phyloP scores from a whole-genome alignment of 2,329 filamentous ascomycete genomes.

The Calonectria montana region DNA sequence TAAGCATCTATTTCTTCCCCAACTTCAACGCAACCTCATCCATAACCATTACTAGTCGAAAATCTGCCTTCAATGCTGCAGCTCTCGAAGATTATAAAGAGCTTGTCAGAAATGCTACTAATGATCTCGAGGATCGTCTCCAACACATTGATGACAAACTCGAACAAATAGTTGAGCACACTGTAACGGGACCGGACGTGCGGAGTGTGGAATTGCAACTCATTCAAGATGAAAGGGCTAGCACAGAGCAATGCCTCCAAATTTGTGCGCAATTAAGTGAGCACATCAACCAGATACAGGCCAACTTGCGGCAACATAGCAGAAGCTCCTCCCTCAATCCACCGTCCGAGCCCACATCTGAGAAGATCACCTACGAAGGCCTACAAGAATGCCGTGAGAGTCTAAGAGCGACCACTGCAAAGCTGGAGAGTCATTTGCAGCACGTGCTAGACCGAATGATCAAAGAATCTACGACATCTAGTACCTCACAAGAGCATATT shows the following conservation, averaged over 20 bases:
- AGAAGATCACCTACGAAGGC: conserved; percentile 17
- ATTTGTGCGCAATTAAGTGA: conserved; percentile 33
- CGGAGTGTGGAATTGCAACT: conserved; percentile 16
- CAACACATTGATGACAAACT: conserved; percentile 27
- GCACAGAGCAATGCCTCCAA: conserved; percentile 35
- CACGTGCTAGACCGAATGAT: not conserved
- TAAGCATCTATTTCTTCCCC: conserved; percentile 17
- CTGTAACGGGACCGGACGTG: not conserved
- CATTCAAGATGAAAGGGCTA: conserved; percentile 30
- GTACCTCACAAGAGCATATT: not conserved
- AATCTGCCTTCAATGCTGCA: conserved; percentile 19
- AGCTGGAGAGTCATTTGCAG: not conserved
- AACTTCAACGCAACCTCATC: not conserved
- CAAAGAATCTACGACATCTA: not conserved
- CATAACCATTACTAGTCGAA: conserved; percentile 4
- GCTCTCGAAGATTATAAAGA: conserved; percentile 21
- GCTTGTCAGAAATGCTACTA: conserved; percentile 21
- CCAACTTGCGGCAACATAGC: not conserved
- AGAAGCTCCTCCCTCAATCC: not conserved
- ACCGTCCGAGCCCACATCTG: not conserved
- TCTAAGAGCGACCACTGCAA: not conserved
- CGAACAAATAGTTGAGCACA: conserved; percentile 11
- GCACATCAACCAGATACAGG: conserved; percentile 33
- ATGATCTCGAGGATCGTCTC: conserved; percentile 28
- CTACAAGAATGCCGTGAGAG: conserved; percentile 25